These are phyloP conservation scores for Collybia nuda DNA, from an alignment of 768 basidiomycete species.

Conservation along the genomic window DNA sequence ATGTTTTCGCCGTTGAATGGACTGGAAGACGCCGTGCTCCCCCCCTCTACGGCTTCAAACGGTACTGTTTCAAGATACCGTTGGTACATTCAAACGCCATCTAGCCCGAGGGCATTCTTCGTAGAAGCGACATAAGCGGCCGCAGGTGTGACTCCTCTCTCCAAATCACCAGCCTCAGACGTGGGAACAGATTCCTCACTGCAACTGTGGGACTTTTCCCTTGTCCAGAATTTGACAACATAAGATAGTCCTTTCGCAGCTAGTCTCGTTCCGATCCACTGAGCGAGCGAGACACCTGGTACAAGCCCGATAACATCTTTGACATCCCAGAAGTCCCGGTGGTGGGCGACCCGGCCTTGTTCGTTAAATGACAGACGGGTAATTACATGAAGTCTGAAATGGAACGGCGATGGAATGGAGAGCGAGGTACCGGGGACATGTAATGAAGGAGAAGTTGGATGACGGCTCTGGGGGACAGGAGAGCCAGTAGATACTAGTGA, in stretches of 20 bases:
- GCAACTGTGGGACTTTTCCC: slow-evolving; percentile 9
- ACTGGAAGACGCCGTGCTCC: slow-evolving; percentile 1
- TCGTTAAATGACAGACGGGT: slow-evolving; percentile 80
- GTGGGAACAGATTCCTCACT: slow-evolving; percentile 8
- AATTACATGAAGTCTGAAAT: slow-evolving; percentile 68
- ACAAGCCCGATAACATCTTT: slow-evolving; percentile 74
- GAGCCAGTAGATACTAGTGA: slow-evolving; percentile 36
- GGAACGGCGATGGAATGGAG: slow-evolving; percentile 67
- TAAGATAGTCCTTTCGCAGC: slow-evolving; percentile 58
- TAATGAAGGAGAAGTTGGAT: slow-evolving; percentile 45
- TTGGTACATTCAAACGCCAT: slow-evolving; percentile 11
- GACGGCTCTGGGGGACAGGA: slow-evolving; percentile 30
- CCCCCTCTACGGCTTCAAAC: slow-evolving; percentile 4
- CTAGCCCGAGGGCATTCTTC: slow-evolving; percentile 21
- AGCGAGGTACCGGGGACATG: slow-evolving; percentile 59
- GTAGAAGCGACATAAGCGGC: slow-evolving; percentile 12
- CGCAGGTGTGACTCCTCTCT: slow-evolving; percentile 14
- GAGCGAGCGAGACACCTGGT: slow-evolving; percentile 64
- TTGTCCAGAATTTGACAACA: slow-evolving; percentile 31
- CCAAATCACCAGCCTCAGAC: slow-evolving; percentile 9
- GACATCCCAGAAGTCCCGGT: slow-evolving; percentile 81
- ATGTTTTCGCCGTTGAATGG: slow-evolving; percentile 4
- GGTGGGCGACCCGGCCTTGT: slow-evolving; percentile 75
- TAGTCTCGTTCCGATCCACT: slow-evolving; percentile 69
- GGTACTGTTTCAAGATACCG: slow-evolving; percentile 9